phyloP scores from a whole-genome alignment of 306 rosid genomes.

The Mimosa bimucronata region DNA sequence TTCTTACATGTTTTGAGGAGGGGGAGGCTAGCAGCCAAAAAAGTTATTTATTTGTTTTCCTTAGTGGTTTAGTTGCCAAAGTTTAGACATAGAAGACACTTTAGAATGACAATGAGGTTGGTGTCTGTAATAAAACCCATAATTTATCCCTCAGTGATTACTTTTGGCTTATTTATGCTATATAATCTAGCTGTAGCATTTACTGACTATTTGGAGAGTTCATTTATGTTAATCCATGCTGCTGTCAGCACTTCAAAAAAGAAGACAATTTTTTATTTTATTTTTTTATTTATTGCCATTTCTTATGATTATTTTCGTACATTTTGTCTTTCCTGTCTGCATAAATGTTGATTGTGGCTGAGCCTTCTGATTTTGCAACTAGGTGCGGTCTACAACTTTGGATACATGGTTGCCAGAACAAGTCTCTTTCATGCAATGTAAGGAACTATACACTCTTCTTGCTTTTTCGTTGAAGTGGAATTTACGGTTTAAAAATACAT shows the following conservation, averaged over 20 bases:
- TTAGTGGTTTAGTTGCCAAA: not conserved
- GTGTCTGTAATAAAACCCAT: no score
- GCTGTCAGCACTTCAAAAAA: not conserved
- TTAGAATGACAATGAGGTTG: not conserved
- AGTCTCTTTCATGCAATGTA: conserved; percentile 88
- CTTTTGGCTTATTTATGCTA: no score
- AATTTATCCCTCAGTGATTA: no score
- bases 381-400: conserved; percentile 93
- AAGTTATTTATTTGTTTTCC: not conserved
- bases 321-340: conserved; percentile 10
- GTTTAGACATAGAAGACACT: not conserved
- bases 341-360: conserved; percentile 23
- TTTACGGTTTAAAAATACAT: not conserved
- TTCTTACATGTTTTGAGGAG: not conserved
- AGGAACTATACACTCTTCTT: conserved; percentile 42
- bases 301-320: not conserved
- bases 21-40: not conserved
- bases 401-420: conserved; percentile 99
- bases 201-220: no score
- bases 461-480: conserved; percentile 8
- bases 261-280: not conserved
- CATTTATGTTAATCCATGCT: not conserved
- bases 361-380: conserved; percentile 42
- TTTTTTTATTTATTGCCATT: not conserved
- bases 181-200: no score